Conservation (phyloP, 371 early-diverging fungal species). For the Mucor piriformis region DNA sequence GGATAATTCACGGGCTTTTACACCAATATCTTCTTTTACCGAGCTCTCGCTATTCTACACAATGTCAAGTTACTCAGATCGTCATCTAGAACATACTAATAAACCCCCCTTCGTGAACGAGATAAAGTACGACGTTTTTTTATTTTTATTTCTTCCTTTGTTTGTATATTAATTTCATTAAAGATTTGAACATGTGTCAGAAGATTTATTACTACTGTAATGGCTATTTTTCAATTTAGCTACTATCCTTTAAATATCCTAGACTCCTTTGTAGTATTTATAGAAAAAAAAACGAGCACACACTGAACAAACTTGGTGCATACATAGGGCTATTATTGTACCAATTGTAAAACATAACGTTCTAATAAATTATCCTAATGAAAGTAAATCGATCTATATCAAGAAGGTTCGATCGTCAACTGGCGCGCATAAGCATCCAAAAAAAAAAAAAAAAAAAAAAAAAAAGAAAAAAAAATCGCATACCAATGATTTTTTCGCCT, state of each 20-base stretch:
- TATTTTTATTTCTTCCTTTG: neutral
- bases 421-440: constrained; percentile 23
- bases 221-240: neutral
- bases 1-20: constrained; percentile 6
- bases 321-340: too few species aligned
- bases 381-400: neutral
- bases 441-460: neutral
- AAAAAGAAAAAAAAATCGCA: neutral
- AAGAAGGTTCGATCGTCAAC: constrained; percentile 18
- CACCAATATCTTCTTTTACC: neutral
- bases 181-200: neutral
- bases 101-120: neutral
- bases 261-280: too few species aligned
- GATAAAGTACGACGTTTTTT: neutral
- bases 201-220: neutral
- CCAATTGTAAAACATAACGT: too few species aligned
- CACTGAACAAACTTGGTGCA: too few species aligned
- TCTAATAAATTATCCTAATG: neutral
- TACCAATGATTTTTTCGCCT: constrained; percentile 10
- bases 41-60: neutral
- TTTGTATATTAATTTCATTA: constrained; percentile 1
- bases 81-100: neutral
- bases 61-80: neutral
- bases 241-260: too few species aligned
- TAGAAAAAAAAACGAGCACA: too few species aligned